Evolutionary conservation across 768 basidiomycete species (phyloP).

Genomic region (Omphalotus guepiniiformis): DNA sequence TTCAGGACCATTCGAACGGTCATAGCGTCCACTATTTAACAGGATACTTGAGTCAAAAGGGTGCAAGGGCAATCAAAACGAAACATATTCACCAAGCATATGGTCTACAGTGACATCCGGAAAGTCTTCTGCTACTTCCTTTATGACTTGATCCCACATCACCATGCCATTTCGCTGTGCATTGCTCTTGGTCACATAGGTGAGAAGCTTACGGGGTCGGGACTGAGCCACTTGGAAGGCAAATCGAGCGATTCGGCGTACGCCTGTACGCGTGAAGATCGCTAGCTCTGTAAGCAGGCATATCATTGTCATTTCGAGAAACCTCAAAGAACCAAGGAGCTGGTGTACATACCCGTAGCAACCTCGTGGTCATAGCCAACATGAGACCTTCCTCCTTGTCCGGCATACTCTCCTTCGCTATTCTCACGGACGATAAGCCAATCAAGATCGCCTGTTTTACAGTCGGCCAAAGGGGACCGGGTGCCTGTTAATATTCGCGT

Average conservation of each 20-base stretch:
- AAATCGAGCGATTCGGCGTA: slow-evolving; percentile 46
- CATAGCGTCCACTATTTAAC: slow-evolving; percentile 8
- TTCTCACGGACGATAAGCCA: slow-evolving; percentile 56
- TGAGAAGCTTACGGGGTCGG: slow-evolving; percentile 45
- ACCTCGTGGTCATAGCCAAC: slow-evolving; percentile 22
- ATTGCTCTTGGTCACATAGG: slow-evolving; percentile 51
- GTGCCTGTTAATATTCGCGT: slow-evolving; percentile 46
- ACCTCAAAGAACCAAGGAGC: background rate
- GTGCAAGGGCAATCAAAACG: background rate
- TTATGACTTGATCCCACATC: slow-evolving; percentile 44
- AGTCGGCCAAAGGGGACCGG: slow-evolving; percentile 41
- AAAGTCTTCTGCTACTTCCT: slow-evolving; percentile 46
- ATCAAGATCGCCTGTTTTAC: slow-evolving; percentile 39
- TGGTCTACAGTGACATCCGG: slow-evolving; percentile 34
- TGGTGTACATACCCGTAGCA: slow-evolving; percentile 16
- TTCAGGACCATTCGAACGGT: slow-evolving; percentile 37
- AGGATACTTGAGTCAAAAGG: background rate
- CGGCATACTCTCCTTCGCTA: slow-evolving; percentile 54
- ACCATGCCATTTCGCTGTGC: slow-evolving; percentile 47
- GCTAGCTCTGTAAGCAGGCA: slow-evolving; percentile 24
- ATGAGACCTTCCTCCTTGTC: slow-evolving; percentile 36
- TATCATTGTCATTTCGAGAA: background rate
- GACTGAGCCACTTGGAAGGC: slow-evolving; percentile 49
- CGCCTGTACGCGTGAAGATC: slow-evolving; percentile 46
- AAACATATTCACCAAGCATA: background rate